phyloP scores from a whole-genome alignment of 2,329 filamentous ascomycete genomes.

The Chaetomiaceae sp. region DNA sequence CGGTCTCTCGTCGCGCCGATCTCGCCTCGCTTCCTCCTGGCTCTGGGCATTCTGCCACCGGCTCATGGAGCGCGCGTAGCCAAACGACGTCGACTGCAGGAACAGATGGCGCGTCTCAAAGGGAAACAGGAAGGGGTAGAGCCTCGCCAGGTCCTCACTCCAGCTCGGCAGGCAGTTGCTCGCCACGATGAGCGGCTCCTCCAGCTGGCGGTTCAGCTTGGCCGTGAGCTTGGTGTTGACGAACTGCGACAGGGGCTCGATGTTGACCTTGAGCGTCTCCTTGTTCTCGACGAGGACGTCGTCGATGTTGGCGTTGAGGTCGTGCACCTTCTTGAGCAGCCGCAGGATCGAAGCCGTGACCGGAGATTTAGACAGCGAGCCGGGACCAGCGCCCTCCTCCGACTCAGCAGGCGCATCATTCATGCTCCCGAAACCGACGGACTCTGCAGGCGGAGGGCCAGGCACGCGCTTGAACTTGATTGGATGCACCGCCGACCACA shows the following conservation, averaged over 20 bases:
- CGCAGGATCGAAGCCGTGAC: constrained; percentile 82
- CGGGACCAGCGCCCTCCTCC: constrained; percentile 59
- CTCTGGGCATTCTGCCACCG: constrained; percentile 92
- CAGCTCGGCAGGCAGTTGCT: constrained; percentile 93
- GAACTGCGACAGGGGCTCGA: constrained; percentile 85
- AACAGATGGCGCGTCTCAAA: constrained; percentile 97
- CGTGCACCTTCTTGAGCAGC: constrained; percentile 82
- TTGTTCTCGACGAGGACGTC: constrained; percentile 79
- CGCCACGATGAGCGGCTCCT: constrained; percentile 93
- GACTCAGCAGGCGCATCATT: constrained; percentile 45
- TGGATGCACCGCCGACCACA: constrained; percentile 86
- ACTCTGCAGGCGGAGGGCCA: constrained; percentile 72
- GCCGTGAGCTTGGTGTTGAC: constrained; percentile 98
- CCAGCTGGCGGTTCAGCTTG: constrained; percentile 92
- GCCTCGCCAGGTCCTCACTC: constrained; percentile 88
- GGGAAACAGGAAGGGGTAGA: constrained; percentile 95
- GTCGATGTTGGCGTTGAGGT: constrained; percentile 87
- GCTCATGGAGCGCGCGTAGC: constrained; percentile 94
- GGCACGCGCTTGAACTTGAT: constrained; percentile 85
- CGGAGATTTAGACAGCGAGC: constrained; percentile 75
- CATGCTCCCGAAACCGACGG: constrained; percentile 53
- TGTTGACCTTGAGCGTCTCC: constrained; percentile 61
- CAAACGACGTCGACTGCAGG: constrained; percentile 95
- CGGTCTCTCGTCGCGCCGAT: constrained; percentile 82
- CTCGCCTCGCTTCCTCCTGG: constrained; percentile 71